A percentile compares a stretch with the other conserved stretches of the same genome.
phyloP scores from a whole-genome alignment of 2,329 filamentous ascomycete species.

The Amauroascus niger region DNA sequence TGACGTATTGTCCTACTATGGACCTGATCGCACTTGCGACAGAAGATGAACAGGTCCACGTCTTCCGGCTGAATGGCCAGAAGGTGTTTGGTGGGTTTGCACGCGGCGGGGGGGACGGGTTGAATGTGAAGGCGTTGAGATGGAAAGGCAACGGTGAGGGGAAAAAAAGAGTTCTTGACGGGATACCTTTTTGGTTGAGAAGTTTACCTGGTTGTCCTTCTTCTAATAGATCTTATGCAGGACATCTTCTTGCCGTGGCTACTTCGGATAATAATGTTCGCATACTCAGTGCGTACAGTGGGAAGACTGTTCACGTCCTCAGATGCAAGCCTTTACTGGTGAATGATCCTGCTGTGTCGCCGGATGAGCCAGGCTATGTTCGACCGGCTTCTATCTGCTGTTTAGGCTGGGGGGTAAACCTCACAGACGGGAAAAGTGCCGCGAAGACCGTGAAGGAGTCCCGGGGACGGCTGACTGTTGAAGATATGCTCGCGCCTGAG shows the following conservation, averaged over 20 bases:
- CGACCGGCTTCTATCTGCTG: constrained; percentile 33
- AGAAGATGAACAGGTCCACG: constrained; percentile 58
- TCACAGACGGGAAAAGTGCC: constrained; percentile 42
- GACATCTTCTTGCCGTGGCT: constrained; percentile 65
- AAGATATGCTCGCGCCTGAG: constrained; percentile 36
- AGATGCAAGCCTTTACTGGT: constrained; percentile 16
- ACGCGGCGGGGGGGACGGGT: constrained; percentile 25
- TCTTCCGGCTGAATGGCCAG: constrained; percentile 72
- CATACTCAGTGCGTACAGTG: constrained; percentile 67
- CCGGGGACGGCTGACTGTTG: constrained; percentile 27
- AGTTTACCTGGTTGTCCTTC: not conserved
- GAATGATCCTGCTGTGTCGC: not conserved
- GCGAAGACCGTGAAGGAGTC: constrained; percentile 31
- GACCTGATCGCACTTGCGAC: constrained; percentile 67
- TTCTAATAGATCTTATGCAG: constrained; percentile 17
- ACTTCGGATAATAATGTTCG: constrained; percentile 75
- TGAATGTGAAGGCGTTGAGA: constrained; percentile 34
- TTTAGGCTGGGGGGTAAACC: constrained; percentile 47
- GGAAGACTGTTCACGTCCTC: constrained; percentile 69
- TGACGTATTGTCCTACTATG: constrained; percentile 73
- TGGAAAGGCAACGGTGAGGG: constrained; percentile 62
- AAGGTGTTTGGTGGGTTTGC: constrained; percentile 49
- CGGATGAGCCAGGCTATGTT: constrained; percentile 27
- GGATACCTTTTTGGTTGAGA: too few species aligned
- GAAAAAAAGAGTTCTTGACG: too few species aligned